Base-by-base conservation (phyloP, 331 rosid genomes). In the Pyrus hybrid region DNA sequence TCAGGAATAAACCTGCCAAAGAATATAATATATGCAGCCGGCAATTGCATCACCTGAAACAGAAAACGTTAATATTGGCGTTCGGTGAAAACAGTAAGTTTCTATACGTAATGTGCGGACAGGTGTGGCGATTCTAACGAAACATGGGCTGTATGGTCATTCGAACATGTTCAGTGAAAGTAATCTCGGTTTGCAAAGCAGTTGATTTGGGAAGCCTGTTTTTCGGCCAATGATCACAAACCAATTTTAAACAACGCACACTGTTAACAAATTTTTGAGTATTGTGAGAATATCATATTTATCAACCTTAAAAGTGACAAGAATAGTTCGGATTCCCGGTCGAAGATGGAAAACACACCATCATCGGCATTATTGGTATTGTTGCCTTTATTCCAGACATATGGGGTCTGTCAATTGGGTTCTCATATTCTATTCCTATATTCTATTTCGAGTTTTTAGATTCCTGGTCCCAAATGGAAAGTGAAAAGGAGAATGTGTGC, bases 1-100 rank as follows among this genome's bases (percentile, higher is more conserved):
- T 20, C 20, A 8, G 43, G 60, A 57, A 60, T 22, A 45, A 66
- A 64, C 54, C 60, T 79, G 62, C 64, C 79, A 21, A 74, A 74
- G 70, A 63, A 65, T 30, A 51, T 33, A 13, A 7, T 71, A 77
- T 47, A 65, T 17, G 64, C 63, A 63, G 62, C 76, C 62, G n/a
- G 67, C 70, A 43, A 43, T 20, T 20, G 74, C 58, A 58, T 56
- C 35, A 74, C 80, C 80, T 73, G 77, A 32, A 67, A 30, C 10
- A 71, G 23, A 51, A 10, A 70, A 8, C 2, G 75, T 53, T 20
- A 70, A 29, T 11, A 70, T 28, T 29, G 32, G n/a, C 5, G 18
- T 3, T 41, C 7, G 6, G 63, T 53, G 2, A 5, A 9, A 60
- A 17, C 18, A 5, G 25, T 43, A 33, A 13, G 4, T 68, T 56